Evolutionary conservation across 148 eudicot species (phyloP), one percentile per base, ranked within the genome.

Genomic region (Nyssa sinensis): DNA sequence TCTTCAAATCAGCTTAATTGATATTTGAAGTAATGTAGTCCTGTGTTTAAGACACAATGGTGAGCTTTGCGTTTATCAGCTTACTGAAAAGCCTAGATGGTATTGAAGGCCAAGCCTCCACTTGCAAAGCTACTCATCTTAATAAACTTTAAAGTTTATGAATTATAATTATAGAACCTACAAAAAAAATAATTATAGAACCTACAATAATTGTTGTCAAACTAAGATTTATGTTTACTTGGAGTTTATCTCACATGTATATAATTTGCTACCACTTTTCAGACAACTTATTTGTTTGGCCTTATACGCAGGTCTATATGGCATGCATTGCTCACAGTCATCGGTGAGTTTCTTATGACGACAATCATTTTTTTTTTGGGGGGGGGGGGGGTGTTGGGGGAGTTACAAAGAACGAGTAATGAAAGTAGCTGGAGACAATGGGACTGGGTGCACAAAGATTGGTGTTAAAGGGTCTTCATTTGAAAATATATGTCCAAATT

Each of bases 271-370:
- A 72, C 37, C 65, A 69, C 66, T 23, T 1, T 35, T 63, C 21
- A 51, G 24, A 64, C 66, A 27, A 1, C 21, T 55, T 25, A 37
- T 77, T 75, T 32, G 75, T 35, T 44, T 69, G 41, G 75, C 61
- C 64, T 64, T 73, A 19, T 73, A 59, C 87, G 77, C 93, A 94
- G 98, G 96, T 94, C 35, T 90, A 88, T 81, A 94, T 94, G 98
- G 93, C 97, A 44, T 94, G 98, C 57, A 69, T 94, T 76, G 82
- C 86, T 81, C 87, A 89, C 25, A 94, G 94, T 72, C 87, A 77
- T 78, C 87, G 93, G 98, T 94, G 81, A 75, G 72, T 67, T 70
- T 75, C 74, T 73, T 74, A 5, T 47, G 35, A 19, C n/a, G 3
- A 28, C 23, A 10, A 17, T 28, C 0, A 41, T 25, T n/a, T 25